These are phyloP conservation scores for Gelatoporia subvermispora DNA, from an alignment of 768 basidiomycete species.

Conservation along the genomic window DNA sequence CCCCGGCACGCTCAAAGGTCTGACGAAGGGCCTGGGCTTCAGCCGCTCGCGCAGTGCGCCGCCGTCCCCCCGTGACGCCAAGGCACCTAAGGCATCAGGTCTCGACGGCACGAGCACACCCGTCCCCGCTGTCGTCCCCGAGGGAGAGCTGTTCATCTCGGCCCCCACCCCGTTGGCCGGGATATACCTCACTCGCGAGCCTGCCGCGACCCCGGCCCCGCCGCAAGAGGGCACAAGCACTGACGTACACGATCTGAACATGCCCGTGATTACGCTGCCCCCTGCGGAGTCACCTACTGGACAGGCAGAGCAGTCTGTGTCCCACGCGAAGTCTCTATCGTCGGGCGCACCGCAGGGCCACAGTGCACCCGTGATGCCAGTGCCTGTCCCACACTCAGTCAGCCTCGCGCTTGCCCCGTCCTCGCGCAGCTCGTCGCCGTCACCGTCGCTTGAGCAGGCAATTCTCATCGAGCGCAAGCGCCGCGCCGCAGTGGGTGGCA, in stretches of 20 bases:
- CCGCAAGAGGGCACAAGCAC: too few relatives aligned
- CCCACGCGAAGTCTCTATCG: too few relatives aligned
- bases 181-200: too few relatives aligned
- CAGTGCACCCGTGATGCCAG: conserved; percentile 6
- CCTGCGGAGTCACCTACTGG: background rate
- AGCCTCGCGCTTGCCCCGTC: conserved; percentile 11
- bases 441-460: conserved; percentile 64
- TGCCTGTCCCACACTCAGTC: conserved; percentile 6
- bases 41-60: conserved; percentile 22
- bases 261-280: background rate
- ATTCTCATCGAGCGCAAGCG: conserved; percentile 64
- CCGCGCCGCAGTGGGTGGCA: conserved; percentile 28
- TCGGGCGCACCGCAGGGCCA: conserved; percentile 1
- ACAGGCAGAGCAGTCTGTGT: too few relatives aligned
- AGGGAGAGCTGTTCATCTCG: background rate
- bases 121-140: background rate
- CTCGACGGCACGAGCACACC: background rate
- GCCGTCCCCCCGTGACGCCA: conserved; percentile 16
- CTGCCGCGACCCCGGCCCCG: too few relatives aligned
- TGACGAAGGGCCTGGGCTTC: conserved; percentile 15
- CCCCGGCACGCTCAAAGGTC: conserved; percentile 11
- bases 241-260: too few relatives aligned
- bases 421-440: conserved; percentile 41
- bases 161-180: too few relatives aligned
- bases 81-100: background rate